A percentile compares a stretch with the other conserved stretches of the same genome.
phyloP scores from a whole-genome alignment of 2,329 filamentous ascomycete species.

The Monosporascus sp. region DNA sequence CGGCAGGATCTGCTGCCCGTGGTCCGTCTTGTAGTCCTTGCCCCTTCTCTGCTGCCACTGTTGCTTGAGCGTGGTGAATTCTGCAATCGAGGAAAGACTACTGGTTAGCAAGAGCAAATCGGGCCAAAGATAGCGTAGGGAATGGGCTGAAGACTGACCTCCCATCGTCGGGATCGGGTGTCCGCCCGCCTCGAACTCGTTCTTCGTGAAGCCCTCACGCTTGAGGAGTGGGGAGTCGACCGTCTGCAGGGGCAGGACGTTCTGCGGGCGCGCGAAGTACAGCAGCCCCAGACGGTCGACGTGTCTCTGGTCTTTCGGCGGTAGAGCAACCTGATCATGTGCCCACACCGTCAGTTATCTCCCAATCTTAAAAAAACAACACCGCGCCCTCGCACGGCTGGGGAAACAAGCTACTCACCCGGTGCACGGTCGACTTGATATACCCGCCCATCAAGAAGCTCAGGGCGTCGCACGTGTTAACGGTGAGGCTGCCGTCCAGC shows the following conservation, averaged over 20 bases:
- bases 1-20: slow-evolving; percentile 29
- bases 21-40: slow-evolving; percentile 16
- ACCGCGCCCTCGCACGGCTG: background rate
- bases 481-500: slow-evolving; percentile 40
- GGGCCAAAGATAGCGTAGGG: background rate
- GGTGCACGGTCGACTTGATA: slow-evolving; percentile 31
- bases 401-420: slow-evolving; percentile 9
- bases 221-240: slow-evolving; percentile 33
- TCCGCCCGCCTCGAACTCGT: slow-evolving; percentile 31
- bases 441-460: slow-evolving; percentile 41
- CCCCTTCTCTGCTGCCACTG: slow-evolving; percentile 31
- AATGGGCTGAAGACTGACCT: slow-evolving; percentile 5
- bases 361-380: too few species aligned
- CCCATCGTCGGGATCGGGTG: slow-evolving; percentile 30
- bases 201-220: slow-evolving; percentile 26
- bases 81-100: slow-evolving; percentile 3
- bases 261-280: slow-evolving; percentile 43
- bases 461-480: slow-evolving; percentile 42
- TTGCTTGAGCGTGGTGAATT: slow-evolving; percentile 32
- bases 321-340: slow-evolving; percentile 25
- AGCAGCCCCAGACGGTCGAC: slow-evolving; percentile 43
- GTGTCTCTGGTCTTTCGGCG: slow-evolving; percentile 35
- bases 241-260: slow-evolving; percentile 31
- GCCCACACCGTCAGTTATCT: too few species aligned
- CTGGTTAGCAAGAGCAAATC: background rate